These are phyloP conservation scores for Prillingera fragicola DNA, from an alignment of 1,284 basidiomycete species.

Conservation along the genomic window DNA sequence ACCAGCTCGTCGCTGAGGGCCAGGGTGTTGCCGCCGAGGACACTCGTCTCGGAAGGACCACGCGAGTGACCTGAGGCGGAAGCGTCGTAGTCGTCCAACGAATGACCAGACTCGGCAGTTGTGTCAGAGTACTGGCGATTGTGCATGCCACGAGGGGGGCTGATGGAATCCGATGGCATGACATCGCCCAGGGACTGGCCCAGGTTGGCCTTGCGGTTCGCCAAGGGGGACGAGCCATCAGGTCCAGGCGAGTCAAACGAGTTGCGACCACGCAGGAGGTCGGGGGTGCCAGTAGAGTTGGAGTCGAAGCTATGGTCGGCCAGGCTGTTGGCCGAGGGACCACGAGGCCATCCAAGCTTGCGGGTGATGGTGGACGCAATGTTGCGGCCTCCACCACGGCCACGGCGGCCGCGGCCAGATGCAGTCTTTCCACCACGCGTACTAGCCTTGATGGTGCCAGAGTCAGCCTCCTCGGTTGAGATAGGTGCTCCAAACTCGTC, in stretches of 20 bases:
- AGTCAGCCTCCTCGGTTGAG: constrained; percentile 8
- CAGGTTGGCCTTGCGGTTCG: constrained; percentile 5
- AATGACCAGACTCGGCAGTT: not conserved
- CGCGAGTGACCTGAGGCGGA: constrained; percentile 3
- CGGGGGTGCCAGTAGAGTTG: constrained; percentile 38
- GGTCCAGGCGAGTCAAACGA: constrained; percentile 19
- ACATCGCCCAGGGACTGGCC: constrained; percentile 22
- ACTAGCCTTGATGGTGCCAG: not conserved
- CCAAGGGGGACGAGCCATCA: constrained; percentile 12
- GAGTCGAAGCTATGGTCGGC: constrained; percentile 41
- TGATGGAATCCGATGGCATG: constrained; percentile 6
- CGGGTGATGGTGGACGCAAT: constrained; percentile 32
- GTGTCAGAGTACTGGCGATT: constrained; percentile 3
- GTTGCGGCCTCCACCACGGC: constrained; percentile 29
- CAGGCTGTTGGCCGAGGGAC: constrained; percentile 20
- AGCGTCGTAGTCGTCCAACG: constrained; percentile 6
- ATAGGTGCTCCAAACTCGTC: constrained; percentile 35
- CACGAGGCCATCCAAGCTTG: constrained; percentile 39
- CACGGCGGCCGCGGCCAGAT: constrained; percentile 37
- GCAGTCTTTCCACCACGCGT: constrained; percentile 30
- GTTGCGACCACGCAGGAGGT: constrained; percentile 34
- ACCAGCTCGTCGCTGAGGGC: constrained; percentile 39
- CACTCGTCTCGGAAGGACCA: not conserved
- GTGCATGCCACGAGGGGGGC: constrained; percentile 2
- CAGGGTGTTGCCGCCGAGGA: constrained; percentile 3